Percentiles rank a stretch among this genome's conserved stretches.
Evolutionary conservation across 176 grass and related monocot genomes (phyloP).

Genomic region (Ensete glaucum): DNA sequence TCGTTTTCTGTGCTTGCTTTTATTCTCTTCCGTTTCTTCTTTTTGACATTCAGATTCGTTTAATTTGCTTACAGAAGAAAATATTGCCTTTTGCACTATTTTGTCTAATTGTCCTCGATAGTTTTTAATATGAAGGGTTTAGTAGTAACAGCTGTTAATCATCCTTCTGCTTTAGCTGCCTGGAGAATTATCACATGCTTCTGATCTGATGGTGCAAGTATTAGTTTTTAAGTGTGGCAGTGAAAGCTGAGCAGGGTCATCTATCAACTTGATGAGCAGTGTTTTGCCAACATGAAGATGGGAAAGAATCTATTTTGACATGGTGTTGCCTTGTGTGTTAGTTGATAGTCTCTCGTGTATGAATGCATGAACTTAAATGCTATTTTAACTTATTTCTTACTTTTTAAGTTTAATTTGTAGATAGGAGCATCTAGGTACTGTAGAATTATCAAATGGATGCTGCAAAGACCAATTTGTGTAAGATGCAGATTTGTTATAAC

Average conservation of each 20-base stretch:
- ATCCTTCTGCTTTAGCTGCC: not conserved
- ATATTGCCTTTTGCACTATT: no score
- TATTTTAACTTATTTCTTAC: not conserved
- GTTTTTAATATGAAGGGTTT: no score
- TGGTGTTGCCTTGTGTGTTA: not conserved
- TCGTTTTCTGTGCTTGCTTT: not conserved
- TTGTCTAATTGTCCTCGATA: no score
- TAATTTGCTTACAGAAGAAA: no score
- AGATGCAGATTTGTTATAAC: not conserved
- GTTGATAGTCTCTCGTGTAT: not conserved
- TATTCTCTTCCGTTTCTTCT: not conserved
- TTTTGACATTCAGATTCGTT: not conserved
- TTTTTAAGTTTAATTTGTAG: not conserved
- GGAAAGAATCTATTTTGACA: not conserved
- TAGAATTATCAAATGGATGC: not conserved
- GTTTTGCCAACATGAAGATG: not conserved
- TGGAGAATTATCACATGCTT: no score
- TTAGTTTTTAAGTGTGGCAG: no score
- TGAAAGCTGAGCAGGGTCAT: not conserved
- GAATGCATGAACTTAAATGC: not conserved
- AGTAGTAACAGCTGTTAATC: no score
- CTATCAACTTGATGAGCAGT: not conserved
- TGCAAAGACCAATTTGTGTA: not conserved
- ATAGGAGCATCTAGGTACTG: not conserved
- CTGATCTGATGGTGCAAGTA: no score